A percentile compares a stretch with the other conserved stretches of the same genome.
phyloP scores from a whole-genome alignment of 345 rosid species.

The Citrus sp. region DNA sequence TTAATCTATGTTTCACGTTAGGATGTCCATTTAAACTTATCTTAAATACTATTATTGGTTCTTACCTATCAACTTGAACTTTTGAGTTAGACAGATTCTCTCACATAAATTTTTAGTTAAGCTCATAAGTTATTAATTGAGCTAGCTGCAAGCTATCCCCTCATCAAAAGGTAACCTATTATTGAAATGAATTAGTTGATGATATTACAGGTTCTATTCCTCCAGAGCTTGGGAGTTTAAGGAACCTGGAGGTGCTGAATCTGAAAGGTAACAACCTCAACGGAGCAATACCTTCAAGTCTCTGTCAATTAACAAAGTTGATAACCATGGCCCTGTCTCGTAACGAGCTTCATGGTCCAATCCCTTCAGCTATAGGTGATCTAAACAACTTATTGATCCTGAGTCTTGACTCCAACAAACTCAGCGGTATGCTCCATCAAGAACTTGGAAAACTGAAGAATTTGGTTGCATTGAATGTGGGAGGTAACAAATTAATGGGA shows the following conservation, averaged over 20 bases:
- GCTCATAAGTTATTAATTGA: too few relatives aligned
- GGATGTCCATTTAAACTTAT: too few relatives aligned
- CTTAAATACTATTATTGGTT: too few relatives aligned
- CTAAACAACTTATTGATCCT: not conserved
- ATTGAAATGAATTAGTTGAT: not conserved
- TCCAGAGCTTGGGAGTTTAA: not conserved
- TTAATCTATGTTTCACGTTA: not conserved
- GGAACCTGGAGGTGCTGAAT: not conserved
- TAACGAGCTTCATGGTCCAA: not conserved
- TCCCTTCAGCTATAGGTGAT: not conserved
- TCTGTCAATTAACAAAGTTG: not conserved
- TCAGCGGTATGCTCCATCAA: not conserved
- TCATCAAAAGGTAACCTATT: not conserved
- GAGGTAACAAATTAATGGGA: too few relatives aligned
- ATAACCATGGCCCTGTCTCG: not conserved
- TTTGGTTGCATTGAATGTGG: too few relatives aligned
- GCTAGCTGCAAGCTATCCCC: too few relatives aligned
- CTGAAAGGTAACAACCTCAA: not conserved
- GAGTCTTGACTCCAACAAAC: not conserved
- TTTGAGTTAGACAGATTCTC: too few relatives aligned
- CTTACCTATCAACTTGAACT: too few relatives aligned
- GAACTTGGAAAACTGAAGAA: not conserved
- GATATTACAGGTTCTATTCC: not conserved
- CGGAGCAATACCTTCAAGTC: not conserved
- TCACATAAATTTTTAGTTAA: too few relatives aligned